Evolutionary conservation across 805 yeast genomes (phyloP).

Genomic region (Lipomyces orientalis): DNA sequence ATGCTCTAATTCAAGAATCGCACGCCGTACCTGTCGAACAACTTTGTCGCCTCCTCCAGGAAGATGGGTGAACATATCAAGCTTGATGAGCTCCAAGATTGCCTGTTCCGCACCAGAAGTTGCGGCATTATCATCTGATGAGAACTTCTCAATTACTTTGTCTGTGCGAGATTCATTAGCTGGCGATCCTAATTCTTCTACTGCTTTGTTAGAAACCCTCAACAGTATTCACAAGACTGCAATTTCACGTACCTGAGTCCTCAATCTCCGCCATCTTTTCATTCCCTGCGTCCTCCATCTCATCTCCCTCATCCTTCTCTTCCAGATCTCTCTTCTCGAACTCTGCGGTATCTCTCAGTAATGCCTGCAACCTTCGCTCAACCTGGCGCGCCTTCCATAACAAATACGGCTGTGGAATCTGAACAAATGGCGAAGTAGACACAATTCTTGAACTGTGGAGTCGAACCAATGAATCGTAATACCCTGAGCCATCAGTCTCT

Average conservation of each 20-base stretch:
- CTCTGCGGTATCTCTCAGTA: slow-evolving; percentile 38
- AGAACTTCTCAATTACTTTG: neutral
- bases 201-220: neutral
- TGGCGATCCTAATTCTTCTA: neutral
- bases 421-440: slow-evolving; percentile 85
- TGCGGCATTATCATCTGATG: neutral
- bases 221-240: neutral
- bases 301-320: slow-evolving; percentile 6
- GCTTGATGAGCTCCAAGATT: slow-evolving; percentile 21
- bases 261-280: slow-evolving; percentile 3
- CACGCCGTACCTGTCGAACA: slow-evolving; percentile 21
- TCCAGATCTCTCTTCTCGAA: slow-evolving; percentile 18
- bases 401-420: slow-evolving; percentile 71
- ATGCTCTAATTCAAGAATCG: slow-evolving; percentile 28
- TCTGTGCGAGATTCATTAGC: neutral
- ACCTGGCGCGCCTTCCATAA: slow-evolving; percentile 60
- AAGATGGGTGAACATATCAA: slow-evolving; percentile 20
- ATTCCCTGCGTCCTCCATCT: slow-evolving; percentile 3
- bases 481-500: slow-evolving; percentile 29
- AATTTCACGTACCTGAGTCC: slow-evolving; percentile 5
- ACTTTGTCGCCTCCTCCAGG: slow-evolving; percentile 27
- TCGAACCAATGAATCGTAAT: slow-evolving; percentile 44
- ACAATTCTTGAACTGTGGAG: slow-evolving; percentile 59
- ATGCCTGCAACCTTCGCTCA: slow-evolving; percentile 47
- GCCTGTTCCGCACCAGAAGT: slow-evolving; percentile 9